A percentile compares a stretch with the other conserved stretches of the same genome.
Conservation (phyloP, 305 asterid genomes). For the Rubia occidens region DNA sequence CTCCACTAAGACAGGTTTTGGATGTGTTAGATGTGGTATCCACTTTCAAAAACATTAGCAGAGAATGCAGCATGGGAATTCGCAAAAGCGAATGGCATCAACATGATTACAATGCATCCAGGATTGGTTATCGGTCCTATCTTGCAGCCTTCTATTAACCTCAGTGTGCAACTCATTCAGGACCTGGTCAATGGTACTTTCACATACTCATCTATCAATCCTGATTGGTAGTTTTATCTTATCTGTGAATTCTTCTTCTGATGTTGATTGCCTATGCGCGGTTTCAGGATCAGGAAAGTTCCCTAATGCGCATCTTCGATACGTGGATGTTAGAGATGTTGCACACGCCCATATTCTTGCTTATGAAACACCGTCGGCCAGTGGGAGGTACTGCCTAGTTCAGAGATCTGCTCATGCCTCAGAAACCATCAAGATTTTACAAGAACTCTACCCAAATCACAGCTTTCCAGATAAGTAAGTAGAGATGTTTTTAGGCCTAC, state of each 20-base stretch:
- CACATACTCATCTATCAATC: background rate
- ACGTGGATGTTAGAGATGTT: constrained; percentile 46
- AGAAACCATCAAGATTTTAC: constrained; percentile 17
- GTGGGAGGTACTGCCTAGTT: constrained; percentile 33
- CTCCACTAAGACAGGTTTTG: background rate
- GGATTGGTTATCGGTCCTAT: constrained; percentile 49
- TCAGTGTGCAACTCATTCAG: background rate
- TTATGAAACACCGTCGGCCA: constrained; percentile 35
- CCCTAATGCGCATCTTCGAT: constrained; percentile 6
- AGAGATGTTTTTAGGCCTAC: background rate
- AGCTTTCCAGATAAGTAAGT: constrained; percentile 24
- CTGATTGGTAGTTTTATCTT: background rate
- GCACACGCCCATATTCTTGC: constrained; percentile 37
- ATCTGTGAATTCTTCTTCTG: background rate
- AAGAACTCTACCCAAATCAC: constrained; percentile 30
- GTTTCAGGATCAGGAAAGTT: background rate
- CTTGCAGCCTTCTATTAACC: constrained; percentile 29
- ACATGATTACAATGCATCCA: constrained; percentile 44
- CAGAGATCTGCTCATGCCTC: constrained; percentile 13
- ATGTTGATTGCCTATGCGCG: background rate
- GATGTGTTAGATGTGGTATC: constrained; percentile 43
- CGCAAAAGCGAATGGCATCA: constrained; percentile 39
- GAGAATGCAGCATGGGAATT: constrained; percentile 49
- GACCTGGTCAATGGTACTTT: constrained; percentile 10
- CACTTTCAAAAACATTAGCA: constrained; percentile 49